A percentile compares a stretch with the other conserved stretches of the same genome.
Evolutionary conservation across 1,139 yeast species (phyloP).

Genomic region (Suhomyces chickasaworum): DNA sequence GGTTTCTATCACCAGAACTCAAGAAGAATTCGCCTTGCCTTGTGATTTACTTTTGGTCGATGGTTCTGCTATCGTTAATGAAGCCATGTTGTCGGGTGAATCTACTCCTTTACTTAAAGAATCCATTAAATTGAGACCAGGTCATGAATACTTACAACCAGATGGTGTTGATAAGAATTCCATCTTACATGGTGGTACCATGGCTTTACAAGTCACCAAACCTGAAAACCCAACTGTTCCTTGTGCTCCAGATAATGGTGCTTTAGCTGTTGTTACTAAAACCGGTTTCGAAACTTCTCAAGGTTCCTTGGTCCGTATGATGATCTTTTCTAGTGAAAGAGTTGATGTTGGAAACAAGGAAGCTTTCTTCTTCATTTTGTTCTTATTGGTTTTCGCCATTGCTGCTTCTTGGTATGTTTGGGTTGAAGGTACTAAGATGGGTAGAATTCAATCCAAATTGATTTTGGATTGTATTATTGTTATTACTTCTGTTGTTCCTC

Average conservation of each 20-base stretch:
- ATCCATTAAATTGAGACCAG: conserved; percentile 82
- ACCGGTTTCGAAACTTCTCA: conserved; percentile 98
- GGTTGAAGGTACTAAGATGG: conserved; percentile 96
- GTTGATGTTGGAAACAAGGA: conserved; percentile 96
- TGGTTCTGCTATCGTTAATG: conserved; percentile 92
- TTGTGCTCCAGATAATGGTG: conserved; percentile 86
- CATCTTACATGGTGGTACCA: conserved; percentile 93
- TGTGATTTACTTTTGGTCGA: conserved; percentile 86
- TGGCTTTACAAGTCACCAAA: conserved; percentile 85
- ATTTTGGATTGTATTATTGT: conserved; percentile 94
- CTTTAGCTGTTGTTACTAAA: conserved; percentile 83
- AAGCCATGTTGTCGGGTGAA: conserved; percentile 98
- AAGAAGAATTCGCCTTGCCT: conserved; percentile 92
- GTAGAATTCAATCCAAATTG: conserved; percentile 90
- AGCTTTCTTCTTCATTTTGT: conserved; percentile 87
- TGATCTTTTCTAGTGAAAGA: conserved; percentile 96
- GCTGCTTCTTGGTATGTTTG: conserved; percentile 98
- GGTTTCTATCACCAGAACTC: conserved; percentile 84
- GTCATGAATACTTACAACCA: conserved; percentile 62
- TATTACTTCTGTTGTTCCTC: conserved; percentile 97
- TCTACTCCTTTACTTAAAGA: conserved; percentile 95
- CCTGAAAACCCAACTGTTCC: conserved; percentile 57
- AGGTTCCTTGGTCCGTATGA: conserved; percentile 95
- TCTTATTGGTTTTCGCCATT: conserved; percentile 86
- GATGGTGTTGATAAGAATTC: conserved; percentile 91